Percentiles rank a stretch among this genome's conserved stretches.
phyloP scores from a whole-genome alignment of 1,139 yeast genomes.

The Debaryomycetaceae sp. region DNA sequence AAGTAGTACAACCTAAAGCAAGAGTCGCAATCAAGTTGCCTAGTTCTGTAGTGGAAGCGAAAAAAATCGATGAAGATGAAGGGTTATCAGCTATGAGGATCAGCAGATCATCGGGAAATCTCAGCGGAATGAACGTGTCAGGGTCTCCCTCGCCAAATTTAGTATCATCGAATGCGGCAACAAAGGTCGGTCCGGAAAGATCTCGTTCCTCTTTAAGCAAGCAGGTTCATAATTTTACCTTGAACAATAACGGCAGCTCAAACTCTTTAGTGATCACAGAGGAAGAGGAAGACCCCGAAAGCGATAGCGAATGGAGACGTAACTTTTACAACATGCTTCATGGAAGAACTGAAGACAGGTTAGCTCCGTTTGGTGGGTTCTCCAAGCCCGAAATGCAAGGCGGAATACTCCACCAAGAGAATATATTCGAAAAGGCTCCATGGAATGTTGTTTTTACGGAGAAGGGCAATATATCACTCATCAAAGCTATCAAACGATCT shows the following conservation, averaged over 20 bases:
- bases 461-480: slow-evolving; percentile 87
- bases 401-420: slow-evolving; percentile 41
- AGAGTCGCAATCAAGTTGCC: slow-evolving; percentile 23
- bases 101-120: slow-evolving; percentile 33
- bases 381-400: slow-evolving; percentile 52
- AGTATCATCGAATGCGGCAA: slow-evolving; percentile 6
- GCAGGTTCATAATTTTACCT: slow-evolving; percentile 17
- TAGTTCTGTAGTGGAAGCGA: slow-evolving; percentile 39
- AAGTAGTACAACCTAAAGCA: slow-evolving; percentile 47
- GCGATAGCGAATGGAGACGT: slow-evolving; percentile 5
- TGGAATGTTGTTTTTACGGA: slow-evolving; percentile 69
- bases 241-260: slow-evolving; percentile 27
- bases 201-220: slow-evolving; percentile 18
- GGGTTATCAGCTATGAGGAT: slow-evolving; percentile 42
- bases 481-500: slow-evolving; percentile 77
- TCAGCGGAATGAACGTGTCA: slow-evolving; percentile 13
- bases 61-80: slow-evolving; percentile 25
- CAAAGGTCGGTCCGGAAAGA: slow-evolving; percentile 3
- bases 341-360: slow-evolving; percentile 23
- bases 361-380: slow-evolving; percentile 78
- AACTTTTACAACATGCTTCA: slow-evolving; percentile 27
- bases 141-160: slow-evolving; percentile 13
- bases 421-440: slow-evolving; percentile 66
- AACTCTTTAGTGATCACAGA: slow-evolving; percentile 23
- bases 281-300: slow-evolving; percentile 16